Percentiles rank a stretch among this genome's conserved stretches.
Conservation (phyloP, 2,329 filamentous ascomycete species). For the Ophiostoma tasmaniense region DNA sequence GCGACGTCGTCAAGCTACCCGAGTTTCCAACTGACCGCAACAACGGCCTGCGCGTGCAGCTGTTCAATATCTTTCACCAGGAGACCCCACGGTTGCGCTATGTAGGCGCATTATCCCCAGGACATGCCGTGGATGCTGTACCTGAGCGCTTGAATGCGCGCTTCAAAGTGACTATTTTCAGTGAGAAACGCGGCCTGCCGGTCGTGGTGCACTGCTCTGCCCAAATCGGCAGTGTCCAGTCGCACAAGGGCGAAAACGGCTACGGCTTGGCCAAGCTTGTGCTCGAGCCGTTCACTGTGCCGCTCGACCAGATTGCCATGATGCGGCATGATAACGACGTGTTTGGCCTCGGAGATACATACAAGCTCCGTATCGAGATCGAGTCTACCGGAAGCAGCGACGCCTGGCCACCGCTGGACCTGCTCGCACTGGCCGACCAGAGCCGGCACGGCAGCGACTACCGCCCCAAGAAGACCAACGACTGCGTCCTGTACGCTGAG, state of each 20-base stretch:
- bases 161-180: conserved; percentile 37
- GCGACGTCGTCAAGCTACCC: conserved; percentile 19
- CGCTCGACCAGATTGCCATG: conserved; percentile 43
- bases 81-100: conserved; percentile 35
- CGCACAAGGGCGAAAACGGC: neutral
- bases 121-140: conserved; percentile 29
- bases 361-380: conserved; percentile 44
- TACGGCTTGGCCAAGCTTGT: conserved; percentile 37
- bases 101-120: conserved; percentile 26
- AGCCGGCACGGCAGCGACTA: conserved; percentile 11
- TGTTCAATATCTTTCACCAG: conserved; percentile 45
- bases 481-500: conserved; percentile 32
- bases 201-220: conserved; percentile 45
- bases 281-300: conserved; percentile 44
- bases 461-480: conserved; percentile 13
- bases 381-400: conserved; percentile 32
- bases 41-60: conserved; percentile 41
- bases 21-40: conserved; percentile 19
- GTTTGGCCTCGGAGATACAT: conserved; percentile 42
- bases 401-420: conserved; percentile 45
- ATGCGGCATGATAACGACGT: conserved; percentile 39
- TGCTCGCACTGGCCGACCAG: conserved; percentile 25
- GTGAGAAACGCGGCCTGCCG: conserved; percentile 29
- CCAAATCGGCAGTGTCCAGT: conserved; percentile 44
- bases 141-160: conserved; percentile 31